phyloP scores from a whole-genome alignment of 352 stramenopile genomes.

The Phytophthora sojae region DNA sequence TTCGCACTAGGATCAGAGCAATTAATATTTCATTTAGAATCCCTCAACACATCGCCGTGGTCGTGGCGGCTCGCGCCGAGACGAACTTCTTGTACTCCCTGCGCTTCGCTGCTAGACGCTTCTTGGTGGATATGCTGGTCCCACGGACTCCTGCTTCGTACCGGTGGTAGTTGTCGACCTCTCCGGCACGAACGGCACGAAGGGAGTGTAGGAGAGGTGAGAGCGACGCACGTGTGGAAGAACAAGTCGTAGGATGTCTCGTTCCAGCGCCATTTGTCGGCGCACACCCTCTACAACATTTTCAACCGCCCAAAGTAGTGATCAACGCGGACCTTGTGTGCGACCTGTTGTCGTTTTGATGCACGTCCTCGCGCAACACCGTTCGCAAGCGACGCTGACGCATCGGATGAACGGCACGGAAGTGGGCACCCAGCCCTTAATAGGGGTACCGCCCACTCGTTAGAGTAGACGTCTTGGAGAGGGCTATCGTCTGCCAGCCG shows the following conservation, averaged over 20 bases:
- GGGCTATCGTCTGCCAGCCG: background rate
- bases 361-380: background rate
- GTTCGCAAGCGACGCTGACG: background rate
- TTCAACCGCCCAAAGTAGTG: slow-evolving; percentile 31
- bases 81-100: background rate
- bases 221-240: slow-evolving; percentile 3
- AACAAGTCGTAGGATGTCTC: slow-evolving; percentile 17
- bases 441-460: slow-evolving; percentile 6
- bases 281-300: slow-evolving; percentile 12
- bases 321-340: slow-evolving; percentile 26
- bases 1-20: background rate
- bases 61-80: background rate
- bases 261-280: slow-evolving; percentile 19
- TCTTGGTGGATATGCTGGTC: background rate
- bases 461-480: background rate
- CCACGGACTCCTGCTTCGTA: background rate
- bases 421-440: background rate
- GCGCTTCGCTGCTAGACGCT: background rate
- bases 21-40: background rate
- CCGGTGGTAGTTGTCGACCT: background rate
- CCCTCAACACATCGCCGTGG: background rate
- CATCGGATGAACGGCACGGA: slow-evolving; percentile 10
- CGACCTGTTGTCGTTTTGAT: slow-evolving; percentile 23
- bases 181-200: background rate
- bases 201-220: slow-evolving; percentile 8